Percentiles rank a stretch among this genome's conserved stretches.
Conservation (phyloP, 73 alveolate species). For the Halteria grandinella region DNA sequence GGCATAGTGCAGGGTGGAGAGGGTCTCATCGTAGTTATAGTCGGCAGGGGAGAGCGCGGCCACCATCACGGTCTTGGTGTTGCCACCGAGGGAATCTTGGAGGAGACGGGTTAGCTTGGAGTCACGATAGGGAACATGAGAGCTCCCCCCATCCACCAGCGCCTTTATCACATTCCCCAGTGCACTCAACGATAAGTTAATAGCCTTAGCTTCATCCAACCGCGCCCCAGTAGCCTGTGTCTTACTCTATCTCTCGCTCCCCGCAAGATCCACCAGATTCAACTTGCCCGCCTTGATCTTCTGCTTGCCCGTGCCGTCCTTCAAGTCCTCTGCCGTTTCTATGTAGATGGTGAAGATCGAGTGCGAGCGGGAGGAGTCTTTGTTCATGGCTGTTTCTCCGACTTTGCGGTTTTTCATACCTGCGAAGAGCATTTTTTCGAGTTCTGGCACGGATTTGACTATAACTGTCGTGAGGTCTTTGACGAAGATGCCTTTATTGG, state of each 20-base stretch:
- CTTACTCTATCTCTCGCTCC: constrained; percentile 81
- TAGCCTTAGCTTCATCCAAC: constrained; percentile 89
- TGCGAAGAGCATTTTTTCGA: constrained; percentile 83
- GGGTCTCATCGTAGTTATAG: constrained; percentile 96
- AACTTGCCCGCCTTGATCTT: constrained; percentile 67
- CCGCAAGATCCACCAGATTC: constrained; percentile 88
- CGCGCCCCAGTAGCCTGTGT: constrained; percentile 85
- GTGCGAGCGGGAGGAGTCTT: constrained; percentile 93
- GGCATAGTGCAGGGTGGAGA: constrained; percentile 96
- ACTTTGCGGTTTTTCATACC: constrained; percentile 91
- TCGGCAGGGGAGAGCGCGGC: constrained; percentile 97
- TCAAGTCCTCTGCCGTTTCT: constrained; percentile 88
- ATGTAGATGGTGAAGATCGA: constrained; percentile 92
- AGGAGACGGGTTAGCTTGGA: constrained; percentile 83
- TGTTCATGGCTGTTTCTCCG: constrained; percentile 96
- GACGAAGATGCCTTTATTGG: constrained; percentile 86
- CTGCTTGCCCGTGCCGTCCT: constrained; percentile 58
- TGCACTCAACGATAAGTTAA: constrained; percentile 70
- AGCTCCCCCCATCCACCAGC: constrained; percentile 70
- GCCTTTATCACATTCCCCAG: constrained; percentile 68
- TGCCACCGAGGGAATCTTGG: constrained; percentile 98
- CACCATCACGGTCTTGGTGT: constrained; percentile 97
- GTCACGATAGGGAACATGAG: constrained; percentile 87
- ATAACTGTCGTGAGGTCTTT: constrained; percentile 85
- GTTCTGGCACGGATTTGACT: constrained; percentile 83